Conservation (phyloP, 192 early-diverging fungal species). For the Rhizoclosmatium sp. region DNA sequence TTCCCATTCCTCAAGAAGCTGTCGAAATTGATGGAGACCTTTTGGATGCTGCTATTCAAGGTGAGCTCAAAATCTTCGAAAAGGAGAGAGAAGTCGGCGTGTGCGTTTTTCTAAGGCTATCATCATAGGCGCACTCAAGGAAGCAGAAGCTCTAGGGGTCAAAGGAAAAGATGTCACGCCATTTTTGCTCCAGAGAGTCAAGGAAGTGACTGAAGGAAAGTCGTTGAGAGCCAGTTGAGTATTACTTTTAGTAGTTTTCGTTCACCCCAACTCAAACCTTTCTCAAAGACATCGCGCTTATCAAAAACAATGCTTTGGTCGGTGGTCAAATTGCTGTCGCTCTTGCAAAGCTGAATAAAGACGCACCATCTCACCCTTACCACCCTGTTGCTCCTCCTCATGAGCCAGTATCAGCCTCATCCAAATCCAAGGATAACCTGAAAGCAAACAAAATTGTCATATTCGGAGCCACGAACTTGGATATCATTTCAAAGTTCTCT, state of each 20-base stretch:
- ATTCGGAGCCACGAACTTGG: slow-evolving; percentile 86
- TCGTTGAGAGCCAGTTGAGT: slow-evolving; percentile 80
- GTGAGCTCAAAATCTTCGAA: background rate
- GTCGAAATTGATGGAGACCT: slow-evolving; percentile 61
- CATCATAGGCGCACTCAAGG: slow-evolving; percentile 71
- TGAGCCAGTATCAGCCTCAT: background rate
- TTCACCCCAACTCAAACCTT: background rate
- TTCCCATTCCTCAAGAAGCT: slow-evolving; percentile 82
- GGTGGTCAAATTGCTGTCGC: slow-evolving; percentile 80
- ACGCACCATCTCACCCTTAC: background rate
- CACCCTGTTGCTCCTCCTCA: background rate
- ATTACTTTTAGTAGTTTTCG: background rate
- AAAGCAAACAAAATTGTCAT: slow-evolving; percentile 66
- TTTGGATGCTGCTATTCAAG: slow-evolving; percentile 70
- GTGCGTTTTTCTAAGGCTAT: no score
- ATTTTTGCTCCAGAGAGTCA: slow-evolving; percentile 87
- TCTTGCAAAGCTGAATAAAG: slow-evolving; percentile 41
- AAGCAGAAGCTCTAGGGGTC: slow-evolving; percentile 69
- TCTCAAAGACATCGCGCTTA: slow-evolving; percentile 79
- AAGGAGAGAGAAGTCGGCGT: no score
- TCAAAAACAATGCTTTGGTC: slow-evolving; percentile 90
- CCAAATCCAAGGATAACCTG: background rate
- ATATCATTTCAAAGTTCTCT: slow-evolving; percentile 72
- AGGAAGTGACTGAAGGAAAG: slow-evolving; percentile 81
- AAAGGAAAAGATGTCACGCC: slow-evolving; percentile 92